Conservation (phyloP, 257 asterid genomes). For the Ilex asprella region DNA sequence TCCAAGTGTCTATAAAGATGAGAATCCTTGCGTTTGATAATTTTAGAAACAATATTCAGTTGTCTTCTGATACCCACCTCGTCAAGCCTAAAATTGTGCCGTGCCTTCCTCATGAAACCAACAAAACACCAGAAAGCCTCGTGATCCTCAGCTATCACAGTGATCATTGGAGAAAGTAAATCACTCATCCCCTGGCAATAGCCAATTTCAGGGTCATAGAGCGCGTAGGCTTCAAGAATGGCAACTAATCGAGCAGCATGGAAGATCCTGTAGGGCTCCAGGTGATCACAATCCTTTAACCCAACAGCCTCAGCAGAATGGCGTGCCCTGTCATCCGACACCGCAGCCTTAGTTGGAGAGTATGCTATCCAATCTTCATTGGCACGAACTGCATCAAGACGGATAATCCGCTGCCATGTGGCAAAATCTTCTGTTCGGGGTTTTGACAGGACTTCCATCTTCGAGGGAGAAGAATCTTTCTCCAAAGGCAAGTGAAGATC, state of each 20-base stretch:
- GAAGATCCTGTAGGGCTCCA: slow-evolving; percentile 58
- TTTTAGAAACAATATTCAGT: slow-evolving; percentile 64
- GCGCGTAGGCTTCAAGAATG: slow-evolving; percentile 83
- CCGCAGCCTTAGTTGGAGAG: slow-evolving; percentile 43
- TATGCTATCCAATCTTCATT: slow-evolving; percentile 68
- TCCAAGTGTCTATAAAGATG: slow-evolving; percentile 83
- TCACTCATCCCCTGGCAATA: slow-evolving; percentile 99
- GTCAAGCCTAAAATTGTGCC: slow-evolving; percentile 85
- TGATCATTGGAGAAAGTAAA: slow-evolving; percentile 69
- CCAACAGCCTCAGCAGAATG: slow-evolving; percentile 69
- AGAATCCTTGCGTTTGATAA: slow-evolving; percentile 71
- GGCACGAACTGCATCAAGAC: slow-evolving; percentile 83
- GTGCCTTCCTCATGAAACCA: slow-evolving; percentile 90
- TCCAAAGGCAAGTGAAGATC: slow-evolving; percentile 15
- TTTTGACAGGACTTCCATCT: slow-evolving; percentile 27
- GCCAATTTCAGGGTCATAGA: slow-evolving; percentile 83
- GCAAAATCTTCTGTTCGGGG: slow-evolving; percentile 58
- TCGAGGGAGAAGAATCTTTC: slow-evolving; percentile 36
- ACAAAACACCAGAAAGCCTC: slow-evolving; percentile 98
- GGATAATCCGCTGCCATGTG: slow-evolving; percentile 84
- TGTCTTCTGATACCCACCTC: slow-evolving; percentile 83
- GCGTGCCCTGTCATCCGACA: slow-evolving; percentile 52
- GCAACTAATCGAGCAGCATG: slow-evolving; percentile 85
- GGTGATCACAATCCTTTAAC: slow-evolving; percentile 73
- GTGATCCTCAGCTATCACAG: slow-evolving; percentile 75